These are phyloP conservation scores for Madurella mycetomatis DNA, from an alignment of 2,329 filamentous ascomycete species.

Conservation along the genomic window DNA sequence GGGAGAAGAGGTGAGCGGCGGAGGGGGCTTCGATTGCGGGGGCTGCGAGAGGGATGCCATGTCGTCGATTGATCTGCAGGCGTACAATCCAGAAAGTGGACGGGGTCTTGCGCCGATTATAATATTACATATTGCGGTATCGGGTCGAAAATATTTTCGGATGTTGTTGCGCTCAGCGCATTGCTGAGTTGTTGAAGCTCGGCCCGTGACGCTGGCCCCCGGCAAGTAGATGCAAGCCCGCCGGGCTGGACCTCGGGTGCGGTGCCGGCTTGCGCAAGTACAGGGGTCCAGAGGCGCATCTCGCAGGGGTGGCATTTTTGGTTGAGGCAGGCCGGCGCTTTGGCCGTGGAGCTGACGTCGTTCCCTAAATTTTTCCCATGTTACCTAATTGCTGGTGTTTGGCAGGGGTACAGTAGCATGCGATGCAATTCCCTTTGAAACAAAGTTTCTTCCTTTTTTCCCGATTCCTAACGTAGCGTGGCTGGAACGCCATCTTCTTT, in stretches of 20 bases:
- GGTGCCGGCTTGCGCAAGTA: constrained; percentile 1
- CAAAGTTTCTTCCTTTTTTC: neutral
- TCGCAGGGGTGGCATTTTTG: neutral
- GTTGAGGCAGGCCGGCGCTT: neutral
- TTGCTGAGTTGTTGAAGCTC: neutral
- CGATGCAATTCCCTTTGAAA: neutral
- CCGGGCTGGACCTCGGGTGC: constrained; percentile 14
- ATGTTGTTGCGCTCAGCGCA: neutral
- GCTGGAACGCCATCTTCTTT: neutral
- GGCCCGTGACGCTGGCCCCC: constrained; percentile 1
- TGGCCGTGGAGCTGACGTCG: neutral
- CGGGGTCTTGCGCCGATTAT: neutral
- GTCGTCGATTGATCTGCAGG: neutral
- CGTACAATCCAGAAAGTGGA: neutral
- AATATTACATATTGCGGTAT: neutral
- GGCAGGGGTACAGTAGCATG: neutral
- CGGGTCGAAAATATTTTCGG: neutral
- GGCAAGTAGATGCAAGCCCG: constrained; percentile 1
- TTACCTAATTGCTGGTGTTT: too few relatives aligned
- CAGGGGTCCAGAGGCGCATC: constrained; percentile 1
- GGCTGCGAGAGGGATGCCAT: constrained; percentile 15
- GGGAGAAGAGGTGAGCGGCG: constrained; percentile 42
- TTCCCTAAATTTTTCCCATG: neutral
- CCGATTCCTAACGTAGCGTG: neutral
- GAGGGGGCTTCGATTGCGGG: constrained; percentile 23